Base-by-base conservation (phyloP, 2,329 filamentous ascomycete species). In the Colletotrichum agaves region DNA sequence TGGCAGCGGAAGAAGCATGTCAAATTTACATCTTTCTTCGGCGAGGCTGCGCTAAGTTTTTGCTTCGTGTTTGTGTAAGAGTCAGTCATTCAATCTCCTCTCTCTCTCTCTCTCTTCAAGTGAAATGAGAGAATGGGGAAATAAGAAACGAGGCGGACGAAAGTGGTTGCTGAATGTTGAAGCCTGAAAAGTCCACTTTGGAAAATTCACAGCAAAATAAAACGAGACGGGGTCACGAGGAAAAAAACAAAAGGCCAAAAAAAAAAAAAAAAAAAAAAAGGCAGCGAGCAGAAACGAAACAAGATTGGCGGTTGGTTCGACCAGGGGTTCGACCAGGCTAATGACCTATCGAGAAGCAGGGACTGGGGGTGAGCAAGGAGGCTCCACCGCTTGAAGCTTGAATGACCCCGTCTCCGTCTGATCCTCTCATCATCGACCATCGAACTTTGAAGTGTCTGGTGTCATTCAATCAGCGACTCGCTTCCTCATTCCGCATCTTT, bases 271-370 rank as follows among this genome's bases (percentile, higher is more conserved):
- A 35, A 46, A 58, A 35, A 39, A 39, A 17, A 17, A 10, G 49
- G 31, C 23, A 52, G 49, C 31, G 5, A 46, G 53, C 37, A 57
- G 21, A 41, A 55, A 13, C 8, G 13, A 8, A 57, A 31, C 10
- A 33, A 17, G 57, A 60, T 50, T 50, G 44, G 57, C 44, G 57
- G 44, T 60, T 60, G 57, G 57, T 41, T 47, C 13, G 21, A 50
- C 46, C 46, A 31, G 44, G 57, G 57, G 57, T 41, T 47, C 13
- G 21, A 50, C 46, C 46, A 31, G 44, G 57, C 46, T 60, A 33
- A 50, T 21, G 44, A 33, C 57, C 57, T 60, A 60, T 60, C 35
- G 46, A 39, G 50, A 21, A 19, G 19, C 57, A 60, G 46, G 44
- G 44, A 60, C 57, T 8, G 13, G 57, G 27, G 57, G 21, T 19